Evolutionary conservation across 495 filamentous ascomycete genomes (phyloP).

Genomic region (Penicillium coffeae): DNA sequence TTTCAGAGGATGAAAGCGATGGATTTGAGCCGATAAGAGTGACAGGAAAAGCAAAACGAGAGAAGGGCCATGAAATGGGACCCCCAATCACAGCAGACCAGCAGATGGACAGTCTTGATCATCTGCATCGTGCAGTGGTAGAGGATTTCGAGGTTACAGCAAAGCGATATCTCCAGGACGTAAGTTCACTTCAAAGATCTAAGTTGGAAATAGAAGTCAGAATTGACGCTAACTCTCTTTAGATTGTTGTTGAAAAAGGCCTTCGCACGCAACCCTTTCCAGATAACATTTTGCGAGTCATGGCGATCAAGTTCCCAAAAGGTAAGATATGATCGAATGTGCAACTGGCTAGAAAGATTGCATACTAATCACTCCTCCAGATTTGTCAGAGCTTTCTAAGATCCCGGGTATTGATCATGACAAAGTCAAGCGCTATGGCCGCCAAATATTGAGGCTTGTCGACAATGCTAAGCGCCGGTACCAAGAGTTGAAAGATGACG

Average conservation of each 20-base stretch:
- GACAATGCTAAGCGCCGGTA: constrained; percentile 53
- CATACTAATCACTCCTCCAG: constrained; percentile 16
- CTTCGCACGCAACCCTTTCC: constrained; percentile 69
- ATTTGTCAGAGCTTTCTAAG: constrained; percentile 51
- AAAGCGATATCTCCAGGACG: constrained; percentile 58
- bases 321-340: constrained; percentile 25
- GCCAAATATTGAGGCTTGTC: constrained; percentile 62
- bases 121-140: constrained; percentile 61
- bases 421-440: constrained; percentile 67
- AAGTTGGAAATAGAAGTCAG: neutral
- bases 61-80: constrained; percentile 46
- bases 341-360: neutral
- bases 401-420: constrained; percentile 69
- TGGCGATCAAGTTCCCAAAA: constrained; percentile 75
- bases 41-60: constrained; percentile 32
- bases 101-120: constrained; percentile 55
- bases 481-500: constrained; percentile 51
- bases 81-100: constrained; percentile 71
- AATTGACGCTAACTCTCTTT: neutral
- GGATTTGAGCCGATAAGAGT: constrained; percentile 60
- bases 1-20: constrained; percentile 49
- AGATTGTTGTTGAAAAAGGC: constrained; percentile 58
- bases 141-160: constrained; percentile 62
- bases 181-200: constrained; percentile 27
- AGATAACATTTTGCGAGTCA: constrained; percentile 72